These are phyloP conservation scores for Parachaetomium inaequale DNA, from an alignment of 495 filamentous ascomycete species.

Conservation along the genomic window DNA sequence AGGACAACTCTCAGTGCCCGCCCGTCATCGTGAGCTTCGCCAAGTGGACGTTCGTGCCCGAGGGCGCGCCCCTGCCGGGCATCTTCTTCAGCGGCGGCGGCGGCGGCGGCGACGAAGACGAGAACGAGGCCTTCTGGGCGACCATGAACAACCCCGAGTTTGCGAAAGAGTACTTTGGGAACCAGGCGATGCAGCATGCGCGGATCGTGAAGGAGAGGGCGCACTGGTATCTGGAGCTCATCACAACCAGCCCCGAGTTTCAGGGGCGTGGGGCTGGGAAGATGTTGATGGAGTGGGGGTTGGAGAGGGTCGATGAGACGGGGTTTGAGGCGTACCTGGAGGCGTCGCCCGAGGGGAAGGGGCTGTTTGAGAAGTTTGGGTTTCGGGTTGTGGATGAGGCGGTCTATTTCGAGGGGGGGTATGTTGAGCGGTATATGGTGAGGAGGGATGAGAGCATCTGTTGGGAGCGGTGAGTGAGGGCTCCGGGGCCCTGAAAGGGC, in stretches of 20 bases:
- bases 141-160: background rate
- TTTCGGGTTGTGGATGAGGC: constrained; percentile 45
- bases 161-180: background rate
- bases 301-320: constrained; percentile 47
- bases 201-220: constrained; percentile 33
- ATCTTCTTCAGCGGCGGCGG: background rate
- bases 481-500: too few relatives aligned
- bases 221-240: constrained; percentile 46
- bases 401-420: constrained; percentile 27
- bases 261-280: constrained; percentile 51
- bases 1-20: background rate
- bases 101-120: background rate
- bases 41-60: background rate
- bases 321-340: constrained; percentile 51
- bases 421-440: constrained; percentile 20
- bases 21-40: background rate
- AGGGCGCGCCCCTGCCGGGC: background rate
- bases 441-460: background rate
- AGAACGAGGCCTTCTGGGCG: background rate
- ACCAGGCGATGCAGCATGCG: constrained; percentile 24
- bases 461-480: too few relatives aligned
- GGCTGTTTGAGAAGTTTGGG: constrained; percentile 54
- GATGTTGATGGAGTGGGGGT: constrained; percentile 48
- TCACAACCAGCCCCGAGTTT: constrained; percentile 44
- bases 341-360: constrained; percentile 48